phyloP scores from a whole-genome alignment of 495 filamentous ascomycete genomes.

The Daldinia loculata region DNA sequence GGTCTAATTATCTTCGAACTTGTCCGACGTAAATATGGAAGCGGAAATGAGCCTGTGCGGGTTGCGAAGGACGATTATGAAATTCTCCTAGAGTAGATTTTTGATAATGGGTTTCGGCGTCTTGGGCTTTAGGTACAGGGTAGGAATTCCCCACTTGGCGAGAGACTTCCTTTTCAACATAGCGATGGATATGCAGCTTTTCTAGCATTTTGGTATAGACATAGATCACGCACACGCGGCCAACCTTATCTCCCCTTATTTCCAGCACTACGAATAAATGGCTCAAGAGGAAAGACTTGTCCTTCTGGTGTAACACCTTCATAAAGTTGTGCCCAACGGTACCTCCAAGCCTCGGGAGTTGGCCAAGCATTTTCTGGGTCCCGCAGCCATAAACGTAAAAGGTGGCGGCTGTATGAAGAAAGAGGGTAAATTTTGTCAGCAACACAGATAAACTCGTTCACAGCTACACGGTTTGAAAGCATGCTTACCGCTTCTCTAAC shows the following conservation, averaged over 20 bases:
- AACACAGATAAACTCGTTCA: background rate
- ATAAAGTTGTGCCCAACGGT: slow-evolving; percentile 64
- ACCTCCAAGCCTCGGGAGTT: slow-evolving; percentile 56
- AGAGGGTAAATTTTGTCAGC: slow-evolving; percentile 14
- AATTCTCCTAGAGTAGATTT: slow-evolving; percentile 64
- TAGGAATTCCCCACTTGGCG: slow-evolving; percentile 19
- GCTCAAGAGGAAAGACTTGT: slow-evolving; percentile 64
- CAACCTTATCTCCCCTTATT: slow-evolving; percentile 42
- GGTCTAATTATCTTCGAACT: slow-evolving; percentile 91
- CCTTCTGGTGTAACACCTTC: slow-evolving; percentile 59
- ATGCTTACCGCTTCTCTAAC: slow-evolving; percentile 56
- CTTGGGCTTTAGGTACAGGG: slow-evolving; percentile 12
- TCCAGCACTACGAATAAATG: slow-evolving; percentile 54
- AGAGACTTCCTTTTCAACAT: slow-evolving; percentile 5
- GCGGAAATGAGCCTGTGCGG: slow-evolving; percentile 67
- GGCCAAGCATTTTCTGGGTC: slow-evolving; percentile 65
- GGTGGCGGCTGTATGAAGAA: slow-evolving; percentile 58
- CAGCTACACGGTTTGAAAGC: background rate
- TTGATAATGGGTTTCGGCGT: background rate
- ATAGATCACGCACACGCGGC: slow-evolving; percentile 8
- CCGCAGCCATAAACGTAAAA: slow-evolving; percentile 66
- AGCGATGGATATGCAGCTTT: slow-evolving; percentile 5
- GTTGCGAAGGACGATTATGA: slow-evolving; percentile 72
- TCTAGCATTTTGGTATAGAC: slow-evolving; percentile 8
- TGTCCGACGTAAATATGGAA: slow-evolving; percentile 80